Percentiles rank a stretch among this genome's conserved stretches.
These are phyloP conservation scores for Trypanosoma rangeli DNA, from an alignment of 208 protist genomes.

Conservation along the genomic window DNA sequence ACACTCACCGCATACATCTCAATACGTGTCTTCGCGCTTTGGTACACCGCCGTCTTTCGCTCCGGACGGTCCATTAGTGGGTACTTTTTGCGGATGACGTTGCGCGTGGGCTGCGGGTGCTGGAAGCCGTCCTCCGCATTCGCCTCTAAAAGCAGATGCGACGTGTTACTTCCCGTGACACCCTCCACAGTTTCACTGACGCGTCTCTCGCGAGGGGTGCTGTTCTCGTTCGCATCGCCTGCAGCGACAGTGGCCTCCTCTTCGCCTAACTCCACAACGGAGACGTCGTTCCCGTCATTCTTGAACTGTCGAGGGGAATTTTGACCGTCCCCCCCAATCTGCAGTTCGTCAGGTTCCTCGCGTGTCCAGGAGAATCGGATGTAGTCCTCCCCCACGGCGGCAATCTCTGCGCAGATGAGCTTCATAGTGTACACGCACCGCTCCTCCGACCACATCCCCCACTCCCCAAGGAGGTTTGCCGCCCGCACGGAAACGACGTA, in stretches of 20 bases:
- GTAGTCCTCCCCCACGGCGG: slow-evolving; percentile 86
- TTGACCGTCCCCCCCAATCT: slow-evolving; percentile 18
- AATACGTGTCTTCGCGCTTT: slow-evolving; percentile 44
- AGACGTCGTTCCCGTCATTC: not conserved
- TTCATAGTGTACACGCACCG: slow-evolving; percentile 87
- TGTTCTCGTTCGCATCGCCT: not conserved
- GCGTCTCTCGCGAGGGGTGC: slow-evolving; percentile 12
- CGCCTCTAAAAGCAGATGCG: not conserved
- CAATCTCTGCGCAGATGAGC: slow-evolving; percentile 51
- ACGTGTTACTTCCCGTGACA: no score
- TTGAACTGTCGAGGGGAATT: not conserved
- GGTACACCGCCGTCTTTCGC: slow-evolving; percentile 45
- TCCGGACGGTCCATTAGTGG: slow-evolving; percentile 59
- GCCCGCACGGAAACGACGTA: slow-evolving; percentile 71
- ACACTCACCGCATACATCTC: slow-evolving; percentile 45
- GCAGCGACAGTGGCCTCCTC: not conserved
- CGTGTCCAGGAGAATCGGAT: slow-evolving; percentile 75
- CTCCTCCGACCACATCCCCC: slow-evolving; percentile 86
- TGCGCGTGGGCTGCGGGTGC: not conserved
- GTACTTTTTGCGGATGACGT: slow-evolving; percentile 19
- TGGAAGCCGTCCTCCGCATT: not conserved
- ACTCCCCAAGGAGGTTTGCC: slow-evolving; percentile 64
- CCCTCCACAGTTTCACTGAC: not conserved
- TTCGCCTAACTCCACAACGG: not conserved
- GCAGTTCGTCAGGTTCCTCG: slow-evolving; percentile 63